phyloP scores from a whole-genome alignment of 1,284 basidiomycete genomes.

The Xerocomus minutiporus region DNA sequence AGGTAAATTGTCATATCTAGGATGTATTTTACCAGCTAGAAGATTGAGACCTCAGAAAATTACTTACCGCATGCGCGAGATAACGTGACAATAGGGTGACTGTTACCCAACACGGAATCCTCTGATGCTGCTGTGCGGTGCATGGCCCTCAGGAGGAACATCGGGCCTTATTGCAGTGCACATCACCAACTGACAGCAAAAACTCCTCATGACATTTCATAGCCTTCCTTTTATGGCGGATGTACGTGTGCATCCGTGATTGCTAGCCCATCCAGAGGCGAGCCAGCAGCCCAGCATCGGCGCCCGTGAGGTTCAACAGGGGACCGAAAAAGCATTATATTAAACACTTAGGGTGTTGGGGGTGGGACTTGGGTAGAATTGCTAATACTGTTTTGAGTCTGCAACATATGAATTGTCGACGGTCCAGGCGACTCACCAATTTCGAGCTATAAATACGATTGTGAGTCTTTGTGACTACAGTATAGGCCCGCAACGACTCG shows the following conservation, averaged over 20 bases:
- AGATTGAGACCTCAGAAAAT: neutral
- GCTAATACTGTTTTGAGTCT: neutral
- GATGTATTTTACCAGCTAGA: neutral
- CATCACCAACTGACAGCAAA: neutral
- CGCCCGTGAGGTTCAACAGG: neutral
- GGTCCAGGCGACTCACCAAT: neutral
- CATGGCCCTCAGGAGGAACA: neutral
- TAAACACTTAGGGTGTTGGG: no score
- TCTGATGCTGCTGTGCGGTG: neutral
- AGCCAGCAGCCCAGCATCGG: neutral
- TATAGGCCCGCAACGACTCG: neutral
- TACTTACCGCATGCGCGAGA: neutral
- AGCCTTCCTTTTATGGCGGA: conserved; percentile 8
- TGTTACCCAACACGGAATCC: neutral
- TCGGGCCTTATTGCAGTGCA: neutral
- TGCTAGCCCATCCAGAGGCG: neutral
- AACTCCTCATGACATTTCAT: conserved; percentile 15
- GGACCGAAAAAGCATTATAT: neutral
- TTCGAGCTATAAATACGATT: neutral
- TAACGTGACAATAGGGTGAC: neutral
- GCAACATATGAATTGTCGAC: neutral
- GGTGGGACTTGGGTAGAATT: no score
- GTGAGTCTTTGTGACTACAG: neutral
- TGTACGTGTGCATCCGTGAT: conserved; percentile 2
- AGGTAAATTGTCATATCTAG: neutral